Base-by-base conservation (phyloP, 2,329 filamentous ascomycete genomes). In the Grosmannia clavigera region DNA sequence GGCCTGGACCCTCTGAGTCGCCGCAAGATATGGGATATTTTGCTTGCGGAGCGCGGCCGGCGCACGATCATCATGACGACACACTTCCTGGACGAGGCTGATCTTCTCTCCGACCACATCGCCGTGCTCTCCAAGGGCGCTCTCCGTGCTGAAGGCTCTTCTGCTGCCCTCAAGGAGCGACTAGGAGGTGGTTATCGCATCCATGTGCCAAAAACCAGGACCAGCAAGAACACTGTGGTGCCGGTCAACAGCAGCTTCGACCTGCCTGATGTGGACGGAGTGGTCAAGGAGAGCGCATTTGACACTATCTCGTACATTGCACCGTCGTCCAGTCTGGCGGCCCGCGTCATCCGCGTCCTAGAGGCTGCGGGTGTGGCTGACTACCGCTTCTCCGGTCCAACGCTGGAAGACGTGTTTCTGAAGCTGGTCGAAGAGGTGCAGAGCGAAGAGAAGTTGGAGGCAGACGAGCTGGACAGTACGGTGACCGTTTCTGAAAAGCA, bases 11-110 rank as follows among this genome's bases (percentile, higher is more conserved):
- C 92, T 0, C 75, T 96, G 1, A 92, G 88, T 25, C 80, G 92
- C 59, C 78, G 91, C 33, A 96, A 95, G 73, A 89, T 96, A 29
- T 96, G 92, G 92, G 90, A 96, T 66, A 96, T 96, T 62, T 76
- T 96, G 27, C 77, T 96, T 14, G 87, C 87, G 1, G 91, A 96
- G 71, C 83, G 92, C 61, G 91, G 90, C 25, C 79, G 79, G 62
- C 79, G 92, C 51, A 95, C 92, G 0, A 88, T 96, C 66, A 82
- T 96, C 51, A 72, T 96, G 61, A 96, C 92, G 0, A 96, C 92
- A 0, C 92, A 96, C 70, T 96, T 96, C 71, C 78, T 96, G 10
- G 92, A 96, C 67, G 92, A 96, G 72, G 92, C 92, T 0, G 92
- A 96, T 68, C 77, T 96, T 1, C 79, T 96, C 0, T 87, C 91